Evolutionary conservation across 345 rosid species (phyloP), one percentile per base, ranked within the genome.

Genomic region (Litchi chinensis): DNA sequence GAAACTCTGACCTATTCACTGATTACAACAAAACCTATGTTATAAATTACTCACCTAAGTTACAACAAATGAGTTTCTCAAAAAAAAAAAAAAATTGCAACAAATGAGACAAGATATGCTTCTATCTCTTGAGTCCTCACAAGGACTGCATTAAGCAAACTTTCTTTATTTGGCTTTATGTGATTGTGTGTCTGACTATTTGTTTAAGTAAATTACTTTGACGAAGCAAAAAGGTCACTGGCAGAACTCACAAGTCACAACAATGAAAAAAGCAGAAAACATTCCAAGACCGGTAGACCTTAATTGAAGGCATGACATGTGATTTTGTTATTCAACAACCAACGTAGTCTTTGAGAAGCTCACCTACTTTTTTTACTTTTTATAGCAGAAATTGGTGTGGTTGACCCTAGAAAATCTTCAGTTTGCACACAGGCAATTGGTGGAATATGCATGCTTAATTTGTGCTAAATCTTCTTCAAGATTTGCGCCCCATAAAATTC

Each of bases 251-350:
- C 19, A 57, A 16, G 10, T 46, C n/a, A 15, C 28, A 59, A 6
- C 4, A 12, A 48, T 26, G 3, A 56, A 6, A 60, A 13, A 4
- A 16, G 10, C 37, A 28, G 24, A 52, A 72, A 37, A 73, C 76
- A 73, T 73, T 73, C 76, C 65, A 54, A 52, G 60, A 73, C 16
- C 60, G 59, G 59, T n/a, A 12, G 68, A 66, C 54, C 76, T 39
- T 41, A 64, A 74, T 60, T 32, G 21, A 74, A 22, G 59, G 59
- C 15, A 62, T 59, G 41, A 19, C 19, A 54, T 10, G 54, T 28
- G 65, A 18, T 43, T 32, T 28, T 1, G 10, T 46, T 46, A 46
- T 46, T 46, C 12, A 54, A 13, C 64, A 59, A 4, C 5, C 52
- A 46, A 46, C 52, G 5, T 15, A 37, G 39, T 16, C 43, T 6